Conservation (phyloP, 148 eudicot genomes). For the Amaranthus cruentus region DNA sequence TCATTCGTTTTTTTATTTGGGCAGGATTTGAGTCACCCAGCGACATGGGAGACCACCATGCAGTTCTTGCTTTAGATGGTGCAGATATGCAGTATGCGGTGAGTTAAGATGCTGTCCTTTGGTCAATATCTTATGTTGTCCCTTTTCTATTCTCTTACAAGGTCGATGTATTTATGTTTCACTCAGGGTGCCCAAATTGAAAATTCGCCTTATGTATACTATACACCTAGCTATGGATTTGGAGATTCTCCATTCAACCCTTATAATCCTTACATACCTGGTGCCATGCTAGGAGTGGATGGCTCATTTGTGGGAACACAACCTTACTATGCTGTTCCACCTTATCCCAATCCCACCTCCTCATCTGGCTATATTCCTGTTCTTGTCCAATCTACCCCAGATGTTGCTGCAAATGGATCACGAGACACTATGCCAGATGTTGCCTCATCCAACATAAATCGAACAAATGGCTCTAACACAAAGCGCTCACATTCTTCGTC, state of each 20-base stretch:
- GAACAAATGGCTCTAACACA: constrained; percentile 33
- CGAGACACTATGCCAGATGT: constrained; percentile 39
- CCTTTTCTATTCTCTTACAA: not conserved
- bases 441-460: constrained; percentile 35
- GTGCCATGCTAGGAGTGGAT: constrained; percentile 85
- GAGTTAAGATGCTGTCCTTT: constrained; percentile 22
- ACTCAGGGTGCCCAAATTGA: constrained; percentile 72
- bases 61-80: constrained; percentile 78
- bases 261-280: constrained; percentile 96
- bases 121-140: not conserved
- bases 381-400: constrained; percentile 54
- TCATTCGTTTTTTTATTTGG: not conserved
- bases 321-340: constrained; percentile 62
- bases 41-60: constrained; percentile 80
- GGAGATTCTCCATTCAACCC: constrained; percentile 83
- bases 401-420: constrained; percentile 40
- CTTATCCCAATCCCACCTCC: constrained; percentile 53
- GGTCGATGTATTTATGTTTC: not conserved
- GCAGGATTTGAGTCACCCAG: constrained; percentile 70
- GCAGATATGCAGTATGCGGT: constrained; percentile 66
- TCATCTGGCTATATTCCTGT: constrained; percentile 55
- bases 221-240: constrained; percentile 77
- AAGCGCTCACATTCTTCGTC: constrained; percentile 44
- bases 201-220: constrained; percentile 69
- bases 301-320: constrained; percentile 59